These are phyloP conservation scores for Colletotrichum viniferum DNA, from an alignment of 2,329 filamentous ascomycete genomes.

Conservation along the genomic window DNA sequence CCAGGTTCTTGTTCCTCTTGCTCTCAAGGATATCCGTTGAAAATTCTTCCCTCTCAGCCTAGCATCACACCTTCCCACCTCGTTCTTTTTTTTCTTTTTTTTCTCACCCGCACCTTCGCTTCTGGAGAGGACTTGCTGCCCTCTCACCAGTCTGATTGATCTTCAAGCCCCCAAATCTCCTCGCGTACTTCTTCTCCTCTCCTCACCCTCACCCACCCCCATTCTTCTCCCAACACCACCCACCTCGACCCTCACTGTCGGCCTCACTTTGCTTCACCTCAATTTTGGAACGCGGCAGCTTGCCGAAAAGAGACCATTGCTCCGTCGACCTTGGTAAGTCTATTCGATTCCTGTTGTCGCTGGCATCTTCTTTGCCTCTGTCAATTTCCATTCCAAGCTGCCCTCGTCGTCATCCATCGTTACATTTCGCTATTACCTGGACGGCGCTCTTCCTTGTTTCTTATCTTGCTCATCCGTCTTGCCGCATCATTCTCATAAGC, in stretches of 20 bases:
- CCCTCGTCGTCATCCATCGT: not conserved
- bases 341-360: not conserved
- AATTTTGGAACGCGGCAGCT: constrained; percentile 12
- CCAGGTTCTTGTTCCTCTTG: not conserved
- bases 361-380: not conserved
- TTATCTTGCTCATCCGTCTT: not conserved
- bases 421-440: not conserved
- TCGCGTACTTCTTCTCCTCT: not conserved
- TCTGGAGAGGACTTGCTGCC: not conserved
- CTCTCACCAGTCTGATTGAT: not conserved
- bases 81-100: not conserved
- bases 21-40: not conserved
- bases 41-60: not conserved
- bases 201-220: not conserved
- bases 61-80: not conserved
- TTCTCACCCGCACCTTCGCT: not conserved
- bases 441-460: not conserved
- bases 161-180: not conserved
- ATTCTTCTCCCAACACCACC: not conserved
- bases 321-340: not conserved
- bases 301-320: not conserved
- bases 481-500: not conserved
- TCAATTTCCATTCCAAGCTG: not conserved
- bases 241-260: not conserved
- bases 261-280: not conserved